Conservation (phyloP, 768 basidiomycete species). For the Boletus edulis region DNA sequence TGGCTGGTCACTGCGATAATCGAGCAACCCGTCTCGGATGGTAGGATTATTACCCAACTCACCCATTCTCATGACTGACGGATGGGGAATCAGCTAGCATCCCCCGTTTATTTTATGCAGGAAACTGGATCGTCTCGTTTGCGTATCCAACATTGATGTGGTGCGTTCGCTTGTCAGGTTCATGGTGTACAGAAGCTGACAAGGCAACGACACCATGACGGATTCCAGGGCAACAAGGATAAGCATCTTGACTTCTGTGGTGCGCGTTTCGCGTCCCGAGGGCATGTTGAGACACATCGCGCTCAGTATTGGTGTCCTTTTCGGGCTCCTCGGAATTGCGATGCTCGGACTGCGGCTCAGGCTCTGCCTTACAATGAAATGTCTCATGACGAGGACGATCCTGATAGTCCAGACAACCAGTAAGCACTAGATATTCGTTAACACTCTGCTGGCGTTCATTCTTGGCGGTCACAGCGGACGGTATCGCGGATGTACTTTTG, state of each 20-base stretch:
- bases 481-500: constrained; percentile 20
- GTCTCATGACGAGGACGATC: constrained; percentile 3
- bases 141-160: constrained; percentile 20
- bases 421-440: constrained; percentile 7
- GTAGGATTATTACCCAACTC: neutral
- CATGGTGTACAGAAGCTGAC: neutral
- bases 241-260: constrained; percentile 23
- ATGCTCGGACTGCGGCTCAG: constrained; percentile 9
- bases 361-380: constrained; percentile 5
- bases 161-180: neutral
- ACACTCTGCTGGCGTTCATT: neutral
- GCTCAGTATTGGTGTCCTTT: constrained; percentile 11
- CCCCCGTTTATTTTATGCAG: constrained; percentile 8
- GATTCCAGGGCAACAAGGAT: constrained; percentile 22
- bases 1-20: constrained; percentile 4
- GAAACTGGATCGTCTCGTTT: constrained; percentile 14
- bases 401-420: constrained; percentile 20
- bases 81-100: neutral
- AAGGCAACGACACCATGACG: neutral
- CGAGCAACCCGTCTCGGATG: constrained; percentile 3
- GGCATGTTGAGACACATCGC: constrained; percentile 3
- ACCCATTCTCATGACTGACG: neutral
- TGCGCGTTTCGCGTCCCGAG: constrained; percentile 21
- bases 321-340: constrained; percentile 10
- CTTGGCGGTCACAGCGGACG: constrained; percentile 15